phyloP scores from a whole-genome alignment of 441 rosid genomes.

The Pelargonium fulgidum region DNA sequence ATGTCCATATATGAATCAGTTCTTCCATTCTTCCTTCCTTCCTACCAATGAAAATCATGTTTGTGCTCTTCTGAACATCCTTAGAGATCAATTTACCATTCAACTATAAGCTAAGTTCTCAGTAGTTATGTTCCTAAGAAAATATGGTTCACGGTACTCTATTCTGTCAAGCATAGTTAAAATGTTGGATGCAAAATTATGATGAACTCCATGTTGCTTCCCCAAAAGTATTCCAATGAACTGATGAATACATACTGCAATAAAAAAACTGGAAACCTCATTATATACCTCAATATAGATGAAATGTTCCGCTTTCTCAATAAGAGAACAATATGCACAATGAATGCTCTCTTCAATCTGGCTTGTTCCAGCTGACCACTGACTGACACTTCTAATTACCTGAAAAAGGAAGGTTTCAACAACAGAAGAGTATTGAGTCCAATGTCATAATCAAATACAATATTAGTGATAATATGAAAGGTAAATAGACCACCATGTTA shows the following conservation, averaged over 20 bases:
- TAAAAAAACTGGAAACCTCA: not conserved
- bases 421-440: not conserved
- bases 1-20: not conserved
- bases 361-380: slow-evolving; percentile 99
- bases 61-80: not conserved
- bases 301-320: slow-evolving; percentile 90
- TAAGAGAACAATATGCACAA: slow-evolving; percentile 76
- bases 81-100: not conserved
- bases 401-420: slow-evolving; percentile 29
- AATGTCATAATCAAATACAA: not conserved
- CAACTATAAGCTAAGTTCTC: not conserved
- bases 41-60: not conserved
- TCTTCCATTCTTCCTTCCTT: not conserved
- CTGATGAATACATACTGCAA: not conserved
- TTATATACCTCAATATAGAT: slow-evolving; percentile 82
- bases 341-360: slow-evolving; percentile 95
- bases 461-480: not conserved
- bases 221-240: not conserved
- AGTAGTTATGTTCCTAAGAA: not conserved
- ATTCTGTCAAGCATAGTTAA: not conserved
- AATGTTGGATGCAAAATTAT: not conserved
- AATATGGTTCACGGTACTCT: not conserved
- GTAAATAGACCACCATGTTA: not conserved
- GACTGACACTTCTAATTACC: slow-evolving; percentile 97
- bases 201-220: not conserved